Evolutionary conservation across 2,329 filamentous ascomycete species (phyloP), one percentile per base, ranked within the genome.

Genomic region (Mycosphaerella sp.): DNA sequence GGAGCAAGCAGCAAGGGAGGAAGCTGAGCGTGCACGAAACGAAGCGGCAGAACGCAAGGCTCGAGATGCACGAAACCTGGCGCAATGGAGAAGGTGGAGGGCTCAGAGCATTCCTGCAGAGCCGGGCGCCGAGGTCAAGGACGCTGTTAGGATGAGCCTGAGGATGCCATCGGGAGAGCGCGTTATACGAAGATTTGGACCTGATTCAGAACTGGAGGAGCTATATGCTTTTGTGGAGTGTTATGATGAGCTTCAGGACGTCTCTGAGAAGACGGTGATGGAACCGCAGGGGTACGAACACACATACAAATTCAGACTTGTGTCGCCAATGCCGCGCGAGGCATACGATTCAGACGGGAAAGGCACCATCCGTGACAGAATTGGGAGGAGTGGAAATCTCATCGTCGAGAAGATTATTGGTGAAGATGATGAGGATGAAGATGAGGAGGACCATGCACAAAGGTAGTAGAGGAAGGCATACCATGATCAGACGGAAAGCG

Each of bases 201-300:
- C 78, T 1, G 75, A 81, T n/a, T 81, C 86, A 0, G 76, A 79
- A 2, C 74, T 97, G 34, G 91, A 97, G 66, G 89, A 96, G 63
- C 72, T 98, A 5, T 97, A 97, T 68, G 93, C 91, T 0, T 96
- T 95, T 71, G 89, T 97, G 2, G 93, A 98, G 66, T 97, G 91
- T 71, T 85, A 89, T 66, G 83, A 88, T 46, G 61, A 85, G 5
- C 61, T 89, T 2, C 69, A 78, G 14, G 57, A 63, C 5, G 50
- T 53, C 53, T 62, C 60, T 3, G 67, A 70, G 13, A 66, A 72
- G 28, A 69, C 67, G 16, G 67, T 68, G 1, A 64, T 70, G 3
- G 70, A 81, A 60, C 88, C 89, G 0, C 73, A 77, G 17, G 47
- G 32, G 3, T 97, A 93, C 66, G 75, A 83, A 59, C 90, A 97